Conservation (phyloP, 2,329 filamentous ascomycete species). For the Trichocomaceae sp. region DNA sequence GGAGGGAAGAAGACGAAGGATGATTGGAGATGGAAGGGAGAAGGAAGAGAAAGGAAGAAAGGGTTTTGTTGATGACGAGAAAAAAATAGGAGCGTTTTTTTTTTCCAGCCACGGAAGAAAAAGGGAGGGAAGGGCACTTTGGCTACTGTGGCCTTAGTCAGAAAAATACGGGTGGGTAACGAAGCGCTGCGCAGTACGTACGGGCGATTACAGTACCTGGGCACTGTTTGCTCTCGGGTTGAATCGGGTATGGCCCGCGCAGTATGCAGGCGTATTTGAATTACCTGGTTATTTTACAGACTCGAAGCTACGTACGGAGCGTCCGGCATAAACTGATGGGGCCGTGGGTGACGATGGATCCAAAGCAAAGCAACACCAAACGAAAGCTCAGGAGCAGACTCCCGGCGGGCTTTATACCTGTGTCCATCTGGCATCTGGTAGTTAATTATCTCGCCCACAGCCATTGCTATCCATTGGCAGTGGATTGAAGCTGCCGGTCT, state of each 20-base stretch:
- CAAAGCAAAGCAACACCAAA: background rate
- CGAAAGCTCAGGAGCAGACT: background rate
- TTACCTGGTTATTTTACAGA: background rate
- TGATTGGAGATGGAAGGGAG: conserved; percentile 15
- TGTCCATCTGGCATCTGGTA: too few species aligned
- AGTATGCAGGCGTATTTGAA: background rate
- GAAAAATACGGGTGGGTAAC: conserved; percentile 6
- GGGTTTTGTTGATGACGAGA: conserved; percentile 13
- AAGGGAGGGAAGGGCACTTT: conserved; percentile 20
- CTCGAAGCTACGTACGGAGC: background rate
- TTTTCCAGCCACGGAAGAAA: conserved; percentile 17
- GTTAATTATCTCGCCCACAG: background rate
- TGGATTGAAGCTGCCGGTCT: background rate
- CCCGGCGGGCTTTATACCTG: background rate
- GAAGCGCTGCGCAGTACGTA: background rate
- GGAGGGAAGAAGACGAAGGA: conserved; percentile 23
- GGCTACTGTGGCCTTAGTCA: conserved; percentile 13
- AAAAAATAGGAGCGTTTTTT: conserved; percentile 17
- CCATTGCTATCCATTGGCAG: background rate
- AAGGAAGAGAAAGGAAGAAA: conserved; percentile 17
- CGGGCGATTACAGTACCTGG: background rate
- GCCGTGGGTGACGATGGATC: conserved; percentile 1
- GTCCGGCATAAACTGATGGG: background rate
- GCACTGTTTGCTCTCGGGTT: conserved; percentile 1
- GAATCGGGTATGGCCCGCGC: conserved; percentile 8